Evolutionary conservation across 192 early-diverging fungal species (phyloP), one percentile per base, ranked within the genome.

Genomic region (Thamnidium elegans): DNA sequence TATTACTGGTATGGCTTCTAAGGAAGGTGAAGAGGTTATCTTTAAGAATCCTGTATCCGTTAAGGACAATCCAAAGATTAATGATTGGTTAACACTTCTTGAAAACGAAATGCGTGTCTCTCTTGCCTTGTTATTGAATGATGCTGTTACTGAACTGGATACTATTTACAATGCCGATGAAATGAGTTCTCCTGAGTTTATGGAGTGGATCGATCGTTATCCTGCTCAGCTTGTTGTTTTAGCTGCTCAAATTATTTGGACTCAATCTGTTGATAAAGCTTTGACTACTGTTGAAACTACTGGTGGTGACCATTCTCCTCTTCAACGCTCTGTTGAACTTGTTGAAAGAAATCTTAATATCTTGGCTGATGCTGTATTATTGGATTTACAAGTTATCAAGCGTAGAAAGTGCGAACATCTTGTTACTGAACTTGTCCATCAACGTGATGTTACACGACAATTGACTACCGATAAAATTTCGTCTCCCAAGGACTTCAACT

Each of bases 361-460:
- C 43, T 86, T 99, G 30, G 97, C 98, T 0, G 93, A 95, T 58
- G 84, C 96, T 58, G 97, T 99, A 13, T 81, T 99, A 4, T 78
- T 86, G 58, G 96, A 98, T 65, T 77, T 99, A 66, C 73, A 81
- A 0, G 68, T 90, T 11, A 85, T 97, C 46, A 81, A 84, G 62
- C 90, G 98, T 55, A 86, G 89, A 55, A 99, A 99, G 78, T 92
- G 95, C 71, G 98, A 99, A 78, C 94, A 96, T 55, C 73, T 99
- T 66, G 95, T 99, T 59, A 99, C 98, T 4, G 98, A 99, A 77
- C 86, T 98, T 43, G 96, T 99, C 11, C 98, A 99, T 78, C 94
- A 99, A 79, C 85, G 96, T 43, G 97, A 99, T 81, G 85, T 96
- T 17, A 81, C 95, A 14, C 87, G 95, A 32, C 71, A 80, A 47